These are phyloP conservation scores for Suillus fuscotomentosus DNA, from an alignment of 768 basidiomycete genomes.

Conservation along the genomic window DNA sequence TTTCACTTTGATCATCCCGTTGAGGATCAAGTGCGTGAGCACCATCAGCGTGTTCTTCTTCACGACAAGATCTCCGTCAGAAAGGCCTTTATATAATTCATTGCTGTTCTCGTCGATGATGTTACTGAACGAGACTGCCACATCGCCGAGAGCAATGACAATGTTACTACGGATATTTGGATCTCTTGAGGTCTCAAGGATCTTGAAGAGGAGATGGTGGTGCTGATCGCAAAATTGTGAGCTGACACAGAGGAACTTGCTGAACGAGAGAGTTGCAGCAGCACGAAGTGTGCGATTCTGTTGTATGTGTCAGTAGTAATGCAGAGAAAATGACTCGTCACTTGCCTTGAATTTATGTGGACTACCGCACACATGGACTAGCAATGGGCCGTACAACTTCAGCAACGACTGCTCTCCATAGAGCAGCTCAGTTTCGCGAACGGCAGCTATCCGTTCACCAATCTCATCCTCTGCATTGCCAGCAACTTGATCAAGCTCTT, in stretches of 20 bases:
- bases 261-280: constrained; percentile 84
- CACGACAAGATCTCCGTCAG: constrained; percentile 82
- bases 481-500: constrained; percentile 95
- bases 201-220: constrained; percentile 86
- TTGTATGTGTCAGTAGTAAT: constrained; percentile 8
- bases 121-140: constrained; percentile 96
- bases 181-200: constrained; percentile 89
- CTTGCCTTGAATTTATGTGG: constrained; percentile 88
- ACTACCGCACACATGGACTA: constrained; percentile 87
- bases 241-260: constrained; percentile 96
- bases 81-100: constrained; percentile 90
- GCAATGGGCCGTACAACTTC: constrained; percentile 84
- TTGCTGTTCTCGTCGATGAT: constrained; percentile 98
- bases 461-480: constrained; percentile 99
- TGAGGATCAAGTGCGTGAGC: constrained; percentile 91
- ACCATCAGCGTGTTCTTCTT: constrained; percentile 99
- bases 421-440: constrained; percentile 85
- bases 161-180: constrained; percentile 92
- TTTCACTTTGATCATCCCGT: constrained; percentile 99
- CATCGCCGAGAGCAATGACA: constrained; percentile 96
- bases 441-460: constrained; percentile 82
- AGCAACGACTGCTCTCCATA: constrained; percentile 82
- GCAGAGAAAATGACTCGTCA: neutral
- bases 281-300: constrained; percentile 87
- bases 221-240: constrained; percentile 91